Conservation (phyloP, 768 basidiomycete species). For the Auriscalpium orientale region DNA sequence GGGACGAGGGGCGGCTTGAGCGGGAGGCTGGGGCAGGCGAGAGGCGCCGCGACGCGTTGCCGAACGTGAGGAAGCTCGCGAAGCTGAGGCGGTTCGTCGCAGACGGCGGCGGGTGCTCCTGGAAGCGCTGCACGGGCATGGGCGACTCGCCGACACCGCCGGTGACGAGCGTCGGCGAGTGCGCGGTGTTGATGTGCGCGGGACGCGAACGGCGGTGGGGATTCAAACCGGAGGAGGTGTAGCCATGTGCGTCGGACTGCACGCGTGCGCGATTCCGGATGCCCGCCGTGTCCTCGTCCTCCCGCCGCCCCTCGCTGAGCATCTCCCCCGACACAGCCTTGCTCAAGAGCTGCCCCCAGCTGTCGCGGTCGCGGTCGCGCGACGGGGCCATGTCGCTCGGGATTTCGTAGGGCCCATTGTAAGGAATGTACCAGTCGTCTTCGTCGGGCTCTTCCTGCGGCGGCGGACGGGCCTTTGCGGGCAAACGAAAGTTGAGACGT, state of each 20-base stretch:
- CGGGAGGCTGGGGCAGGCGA: constrained; percentile 2
- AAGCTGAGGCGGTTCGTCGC: constrained; percentile 41
- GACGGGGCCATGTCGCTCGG: not conserved
- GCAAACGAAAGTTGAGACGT: constrained; percentile 26
- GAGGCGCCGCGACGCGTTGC: constrained; percentile 11
- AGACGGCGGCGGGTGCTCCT: constrained; percentile 11
- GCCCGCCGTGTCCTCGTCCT: not conserved
- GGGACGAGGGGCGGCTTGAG: not conserved
- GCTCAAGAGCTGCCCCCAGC: constrained; percentile 25
- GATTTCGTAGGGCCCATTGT: constrained; percentile 53
- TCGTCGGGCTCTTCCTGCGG: constrained; percentile 20
- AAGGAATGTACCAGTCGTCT: constrained; percentile 57
- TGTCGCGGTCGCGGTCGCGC: constrained; percentile 20
- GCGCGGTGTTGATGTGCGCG: constrained; percentile 17
- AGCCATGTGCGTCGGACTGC: not conserved
- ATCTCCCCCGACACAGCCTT: constrained; percentile 18
- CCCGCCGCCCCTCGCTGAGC: not conserved
- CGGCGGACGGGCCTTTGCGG: constrained; percentile 14
- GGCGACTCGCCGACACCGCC: constrained; percentile 69
- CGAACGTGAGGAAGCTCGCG: constrained; percentile 45
- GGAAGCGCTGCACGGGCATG: constrained; percentile 22
- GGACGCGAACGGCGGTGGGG: constrained; percentile 25
- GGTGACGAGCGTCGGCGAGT: constrained; percentile 35
- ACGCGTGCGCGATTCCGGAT: not conserved
- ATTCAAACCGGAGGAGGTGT: constrained; percentile 4